A percentile compares a stretch with the other conserved stretches of the same genome.
Conservation (phyloP, 345 rosid species). For the Eucalyptus albens region DNA sequence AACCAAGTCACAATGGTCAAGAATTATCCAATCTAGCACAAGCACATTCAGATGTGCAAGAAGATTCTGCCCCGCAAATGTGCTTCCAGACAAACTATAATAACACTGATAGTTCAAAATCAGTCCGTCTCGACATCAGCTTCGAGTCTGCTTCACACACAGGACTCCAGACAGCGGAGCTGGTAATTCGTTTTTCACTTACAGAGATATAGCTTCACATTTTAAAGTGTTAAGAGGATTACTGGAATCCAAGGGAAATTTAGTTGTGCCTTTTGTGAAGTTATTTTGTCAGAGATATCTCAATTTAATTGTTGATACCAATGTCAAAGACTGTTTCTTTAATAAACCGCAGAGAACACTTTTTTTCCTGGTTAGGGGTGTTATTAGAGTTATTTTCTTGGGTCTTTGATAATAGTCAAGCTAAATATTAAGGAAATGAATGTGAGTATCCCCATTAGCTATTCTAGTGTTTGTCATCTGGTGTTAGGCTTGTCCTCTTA, state of each 20-base stretch:
- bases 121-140: conserved; percentile 86
- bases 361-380: not conserved
- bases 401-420: not conserved
- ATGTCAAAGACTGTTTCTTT: not conserved
- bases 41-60: conserved; percentile 28
- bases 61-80: conserved; percentile 40
- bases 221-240: not conserved
- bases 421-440: not conserved
- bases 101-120: conserved; percentile 35
- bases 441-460: not conserved
- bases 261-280: not conserved
- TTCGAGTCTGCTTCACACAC: conserved; percentile 89
- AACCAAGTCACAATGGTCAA: conserved; percentile 10
- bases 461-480: not conserved
- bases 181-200: conserved; percentile 27
- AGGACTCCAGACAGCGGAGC: conserved; percentile 86
- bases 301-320: not conserved
- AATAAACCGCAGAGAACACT: not conserved
- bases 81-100: conserved; percentile 18
- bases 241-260: not conserved
- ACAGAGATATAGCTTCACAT: not conserved
- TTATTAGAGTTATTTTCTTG: not conserved
- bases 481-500: not conserved
- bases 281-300: not conserved
- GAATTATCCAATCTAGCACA: conserved; percentile 28